Base-by-base conservation (phyloP, 2,329 filamentous ascomycete species). In the Fusarium virguliforme region DNA sequence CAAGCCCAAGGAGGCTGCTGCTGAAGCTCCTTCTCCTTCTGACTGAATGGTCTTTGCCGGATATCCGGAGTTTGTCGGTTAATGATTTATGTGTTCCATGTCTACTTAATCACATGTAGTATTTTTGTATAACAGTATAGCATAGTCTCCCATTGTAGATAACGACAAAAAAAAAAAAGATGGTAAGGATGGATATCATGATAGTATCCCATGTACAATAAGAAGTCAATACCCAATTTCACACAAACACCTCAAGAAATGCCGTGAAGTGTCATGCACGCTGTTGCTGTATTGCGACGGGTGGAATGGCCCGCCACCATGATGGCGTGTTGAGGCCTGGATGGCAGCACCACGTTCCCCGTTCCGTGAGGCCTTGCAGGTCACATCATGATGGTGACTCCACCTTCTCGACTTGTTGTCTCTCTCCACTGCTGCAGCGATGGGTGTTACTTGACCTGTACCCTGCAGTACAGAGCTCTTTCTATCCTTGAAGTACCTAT, bases 1-100 rank as follows among this genome's bases (percentile, higher is more conserved):
- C 50, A 64, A 74, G 28, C 60, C 76, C 8, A 74, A 74, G 58
- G 68, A 65, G 32, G 50, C 28, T 28, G 43, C 43, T 15, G 24
- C 38, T 53, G 50, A 18, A 18, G 18, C 18, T 18, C 18, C 38
- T 58, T 28, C 32, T 37, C 12, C 26, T 34, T 18, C 12, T 54
- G 9, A 22, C 12, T 28, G 8, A 40, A 18, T 18, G 30, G 37
- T 30, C 46, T 28, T 32, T 28, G 22, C 24, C 8, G 28, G 10
- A 18, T 48, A 13, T 28, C 48, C n/a, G 13, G 26, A 51, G 22
- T 28, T 43, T 55, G 3, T 38, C 40, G 38, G 32, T 60, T 72
- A 65, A 76, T 53, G 74, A 75, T 67, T 75, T 60, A 75, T 64
- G 74, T 74, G 63, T 69, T 75, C 55, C 46, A 75, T 62, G 70